These are phyloP conservation scores for Pseudogymnoascus sp. DNA, from an alignment of 2,329 filamentous ascomycete genomes.

Conservation along the genomic window DNA sequence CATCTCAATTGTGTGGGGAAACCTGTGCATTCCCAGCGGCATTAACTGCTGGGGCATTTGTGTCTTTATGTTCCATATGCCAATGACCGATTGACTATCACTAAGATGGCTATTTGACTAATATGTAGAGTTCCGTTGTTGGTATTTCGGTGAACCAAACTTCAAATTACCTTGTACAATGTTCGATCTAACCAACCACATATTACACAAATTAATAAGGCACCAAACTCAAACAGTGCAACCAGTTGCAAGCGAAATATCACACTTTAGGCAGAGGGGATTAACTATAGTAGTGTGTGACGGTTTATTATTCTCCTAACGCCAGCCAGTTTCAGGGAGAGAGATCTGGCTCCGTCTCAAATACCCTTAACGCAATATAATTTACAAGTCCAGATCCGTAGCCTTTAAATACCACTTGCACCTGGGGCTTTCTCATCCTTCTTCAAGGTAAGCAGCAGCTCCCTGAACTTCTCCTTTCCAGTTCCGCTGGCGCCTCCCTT, in stretches of 20 bases:
- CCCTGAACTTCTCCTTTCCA: conserved; percentile 93
- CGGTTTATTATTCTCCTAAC: conserved; percentile 5
- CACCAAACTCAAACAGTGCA: not conserved
- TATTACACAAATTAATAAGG: not conserved
- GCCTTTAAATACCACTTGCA: conserved; percentile 49
- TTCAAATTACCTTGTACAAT: not conserved
- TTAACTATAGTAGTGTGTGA: not conserved
- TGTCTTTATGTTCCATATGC: not conserved
- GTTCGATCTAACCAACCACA: not conserved
- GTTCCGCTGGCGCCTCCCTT: conserved; percentile 82
- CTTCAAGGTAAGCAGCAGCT: conserved; percentile 75
- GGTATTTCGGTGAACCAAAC: not conserved
- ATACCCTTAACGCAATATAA: conserved; percentile 6
- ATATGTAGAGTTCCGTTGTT: not conserved
- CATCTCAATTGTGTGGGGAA: conserved; percentile 13
- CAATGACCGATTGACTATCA: not conserved
- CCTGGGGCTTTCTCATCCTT: conserved; percentile 85
- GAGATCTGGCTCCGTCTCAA: conserved; percentile 6
- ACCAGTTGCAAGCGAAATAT: not conserved
- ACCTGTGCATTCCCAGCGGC: not conserved
- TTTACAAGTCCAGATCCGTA: conserved; percentile 1
- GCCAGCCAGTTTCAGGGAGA: conserved; percentile 1
- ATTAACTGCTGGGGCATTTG: not conserved
- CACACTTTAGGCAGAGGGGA: not conserved
- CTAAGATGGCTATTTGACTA: not conserved